These are phyloP conservation scores for Taphrina flavorubra DNA, from an alignment of 1,139 yeast species.

Conservation along the genomic window DNA sequence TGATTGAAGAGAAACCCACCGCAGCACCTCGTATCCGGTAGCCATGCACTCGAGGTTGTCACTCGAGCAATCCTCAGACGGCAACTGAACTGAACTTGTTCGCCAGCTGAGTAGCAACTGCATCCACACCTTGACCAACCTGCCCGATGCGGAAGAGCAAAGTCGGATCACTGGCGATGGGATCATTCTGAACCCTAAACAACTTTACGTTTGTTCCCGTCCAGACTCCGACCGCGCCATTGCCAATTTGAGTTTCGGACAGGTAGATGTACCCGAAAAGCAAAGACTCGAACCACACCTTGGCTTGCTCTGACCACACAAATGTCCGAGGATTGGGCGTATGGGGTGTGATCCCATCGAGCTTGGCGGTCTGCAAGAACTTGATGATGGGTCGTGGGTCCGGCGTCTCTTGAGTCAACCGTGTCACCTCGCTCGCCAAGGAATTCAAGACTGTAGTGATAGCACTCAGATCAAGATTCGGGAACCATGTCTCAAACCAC, in stretches of 20 bases:
- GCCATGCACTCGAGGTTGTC: too few species aligned
- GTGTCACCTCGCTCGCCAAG: constrained; percentile 35
- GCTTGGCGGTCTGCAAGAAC: constrained; percentile 23
- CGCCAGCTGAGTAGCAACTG: constrained; percentile 28
- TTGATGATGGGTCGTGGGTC: constrained; percentile 40
- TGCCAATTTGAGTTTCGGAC: constrained; percentile 49
- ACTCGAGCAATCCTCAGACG: too few species aligned
- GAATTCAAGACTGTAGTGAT: constrained; percentile 38
- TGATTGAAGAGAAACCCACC: not conserved
- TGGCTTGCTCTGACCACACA: constrained; percentile 65
- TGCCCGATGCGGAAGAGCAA: constrained; percentile 29
- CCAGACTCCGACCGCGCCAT: constrained; percentile 41
- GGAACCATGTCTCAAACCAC: constrained; percentile 45
- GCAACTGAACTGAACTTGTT: constrained; percentile 7
- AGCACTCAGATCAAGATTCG: constrained; percentile 42
- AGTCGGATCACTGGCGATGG: constrained; percentile 16
- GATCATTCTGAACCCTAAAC: constrained; percentile 29
- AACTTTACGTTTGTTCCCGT: constrained; percentile 40
- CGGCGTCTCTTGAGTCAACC: constrained; percentile 24
- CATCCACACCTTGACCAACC: constrained; percentile 29
- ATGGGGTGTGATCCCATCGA: constrained; percentile 46
- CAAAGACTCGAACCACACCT: constrained; percentile 78
- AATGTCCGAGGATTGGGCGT: constrained; percentile 61
- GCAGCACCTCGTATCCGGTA: too few species aligned
- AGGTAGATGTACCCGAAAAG: constrained; percentile 71